These are phyloP conservation scores for Penicillium waksmanii DNA, from an alignment of 495 filamentous ascomycete genomes.

Conservation along the genomic window DNA sequence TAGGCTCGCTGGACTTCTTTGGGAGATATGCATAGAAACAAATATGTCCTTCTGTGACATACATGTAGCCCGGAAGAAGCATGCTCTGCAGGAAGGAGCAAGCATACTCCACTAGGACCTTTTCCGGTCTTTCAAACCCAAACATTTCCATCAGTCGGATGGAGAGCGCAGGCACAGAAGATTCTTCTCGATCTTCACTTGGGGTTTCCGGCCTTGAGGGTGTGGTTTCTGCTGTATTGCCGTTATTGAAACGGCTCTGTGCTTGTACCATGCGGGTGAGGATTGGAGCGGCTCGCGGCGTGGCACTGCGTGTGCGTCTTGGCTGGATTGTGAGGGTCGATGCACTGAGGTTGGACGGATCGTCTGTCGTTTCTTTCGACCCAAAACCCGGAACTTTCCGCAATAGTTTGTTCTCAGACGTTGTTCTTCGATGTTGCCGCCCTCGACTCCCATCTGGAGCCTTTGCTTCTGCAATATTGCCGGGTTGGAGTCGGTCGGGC, in stretches of 20 bases:
- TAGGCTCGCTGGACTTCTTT: slow-evolving; percentile 77
- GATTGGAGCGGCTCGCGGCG: slow-evolving; percentile 64
- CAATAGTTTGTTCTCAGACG: slow-evolving; percentile 65
- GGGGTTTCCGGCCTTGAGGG: slow-evolving; percentile 23
- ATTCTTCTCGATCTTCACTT: slow-evolving; percentile 28
- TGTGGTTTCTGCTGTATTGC: slow-evolving; percentile 25
- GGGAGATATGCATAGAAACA: slow-evolving; percentile 98
- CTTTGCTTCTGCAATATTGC: slow-evolving; percentile 3
- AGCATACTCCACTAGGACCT: slow-evolving; percentile 88
- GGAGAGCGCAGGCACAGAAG: slow-evolving; percentile 55
- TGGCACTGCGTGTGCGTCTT: slow-evolving; percentile 42
- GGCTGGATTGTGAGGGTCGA: slow-evolving; percentile 22
- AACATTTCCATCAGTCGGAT: slow-evolving; percentile 86
- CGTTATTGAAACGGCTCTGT: slow-evolving; percentile 62
- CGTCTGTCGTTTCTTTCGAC: slow-evolving; percentile 35
- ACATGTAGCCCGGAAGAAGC: slow-evolving; percentile 93
- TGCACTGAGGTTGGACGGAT: slow-evolving; percentile 25
- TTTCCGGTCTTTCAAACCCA: slow-evolving; percentile 77
- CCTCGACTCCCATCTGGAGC: slow-evolving; percentile 24
- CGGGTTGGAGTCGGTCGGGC: slow-evolving; percentile 9
- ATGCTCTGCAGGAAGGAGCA: slow-evolving; percentile 94
- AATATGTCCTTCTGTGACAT: slow-evolving; percentile 90
- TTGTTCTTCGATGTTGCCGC: slow-evolving; percentile 55
- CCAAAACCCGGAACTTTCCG: slow-evolving; percentile 60
- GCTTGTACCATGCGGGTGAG: slow-evolving; percentile 85